A percentile compares a stretch with the other conserved stretches of the same genome.
These are phyloP conservation scores for Cladosporium sp. DNA, from an alignment of 2,329 filamentous ascomycete genomes.

Conservation along the genomic window DNA sequence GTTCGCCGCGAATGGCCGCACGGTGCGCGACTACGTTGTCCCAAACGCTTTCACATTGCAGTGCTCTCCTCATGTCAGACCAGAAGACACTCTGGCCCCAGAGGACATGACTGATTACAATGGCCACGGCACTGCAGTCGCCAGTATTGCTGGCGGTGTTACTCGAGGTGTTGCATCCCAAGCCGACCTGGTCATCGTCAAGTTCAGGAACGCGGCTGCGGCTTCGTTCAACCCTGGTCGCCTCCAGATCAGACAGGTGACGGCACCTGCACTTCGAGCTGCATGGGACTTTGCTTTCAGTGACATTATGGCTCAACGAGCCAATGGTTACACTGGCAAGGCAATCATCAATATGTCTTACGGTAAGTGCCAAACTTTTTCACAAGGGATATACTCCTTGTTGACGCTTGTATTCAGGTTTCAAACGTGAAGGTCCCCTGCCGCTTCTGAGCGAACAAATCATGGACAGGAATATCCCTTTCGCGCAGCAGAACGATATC, in stretches of 20 bases:
- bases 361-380: background rate
- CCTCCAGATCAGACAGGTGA: constrained; percentile 1
- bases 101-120: constrained; percentile 5
- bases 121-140: constrained; percentile 1
- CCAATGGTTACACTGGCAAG: background rate
- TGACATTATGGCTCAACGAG: background rate
- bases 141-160: background rate
- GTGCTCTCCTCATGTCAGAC: background rate
- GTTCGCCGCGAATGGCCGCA: background rate
- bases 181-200: constrained; percentile 6
- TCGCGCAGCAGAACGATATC: constrained; percentile 1
- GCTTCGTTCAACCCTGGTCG: background rate
- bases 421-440: background rate
- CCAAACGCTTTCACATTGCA: background rate
- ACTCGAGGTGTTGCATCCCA: constrained; percentile 1
- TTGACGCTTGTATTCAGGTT: background rate
- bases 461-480: constrained; percentile 4
- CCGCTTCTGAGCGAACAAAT: constrained; percentile 1
- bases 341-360: constrained; percentile 5
- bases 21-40: constrained; percentile 1
- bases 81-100: background rate
- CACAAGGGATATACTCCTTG: background rate
- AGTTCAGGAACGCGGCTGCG: constrained; percentile 3
- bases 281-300: constrained; percentile 7
- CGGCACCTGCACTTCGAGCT: background rate